These are phyloP conservation scores for Luffa acutangula DNA, from an alignment of 306 rosid genomes.

Conservation along the genomic window DNA sequence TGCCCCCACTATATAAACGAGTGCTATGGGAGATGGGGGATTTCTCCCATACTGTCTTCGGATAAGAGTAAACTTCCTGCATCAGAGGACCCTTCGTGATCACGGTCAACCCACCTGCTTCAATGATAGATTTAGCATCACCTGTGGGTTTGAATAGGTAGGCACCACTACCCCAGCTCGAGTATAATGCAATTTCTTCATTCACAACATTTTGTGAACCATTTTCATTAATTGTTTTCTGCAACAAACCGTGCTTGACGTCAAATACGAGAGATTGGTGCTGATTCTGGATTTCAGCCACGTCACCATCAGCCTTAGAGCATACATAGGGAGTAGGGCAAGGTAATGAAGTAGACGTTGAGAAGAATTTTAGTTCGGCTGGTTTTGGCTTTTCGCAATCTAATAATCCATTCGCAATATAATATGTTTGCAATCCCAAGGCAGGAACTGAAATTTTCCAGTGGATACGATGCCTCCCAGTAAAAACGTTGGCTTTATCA, in stretches of 20 bases:
- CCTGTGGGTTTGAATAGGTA: conserved; percentile 83
- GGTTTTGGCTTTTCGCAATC: conserved; percentile 72
- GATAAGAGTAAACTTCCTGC: conserved; percentile 85
- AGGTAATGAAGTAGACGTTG: conserved; percentile 34
- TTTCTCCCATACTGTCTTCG: conserved; percentile 61
- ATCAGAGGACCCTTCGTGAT: conserved; percentile 68
- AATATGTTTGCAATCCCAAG: conserved; percentile 75
- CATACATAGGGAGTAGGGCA: conserved; percentile 79
- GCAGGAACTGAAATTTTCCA: conserved; percentile 82
- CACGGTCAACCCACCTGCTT: conserved; percentile 60
- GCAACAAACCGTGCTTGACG: conserved; percentile 57
- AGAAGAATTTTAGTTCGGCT: conserved; percentile 50
- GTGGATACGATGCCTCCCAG: conserved; percentile 77
- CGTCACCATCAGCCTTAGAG: conserved; percentile 31
- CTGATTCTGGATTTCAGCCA: conserved; percentile 58
- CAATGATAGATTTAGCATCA: conserved; percentile 52
- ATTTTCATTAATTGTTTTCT: conserved; percentile 36
- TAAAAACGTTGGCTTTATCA: conserved; percentile 53
- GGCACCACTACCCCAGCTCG: conserved; percentile 76
- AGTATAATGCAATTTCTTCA: conserved; percentile 87
- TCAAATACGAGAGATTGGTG: conserved; percentile 70
- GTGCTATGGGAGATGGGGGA: conserved; percentile 88
- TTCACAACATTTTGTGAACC: conserved; percentile 37
- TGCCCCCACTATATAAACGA: conserved; percentile 60
- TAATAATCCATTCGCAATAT: conserved; percentile 47